These are phyloP conservation scores for Cryphonectria nitschkei DNA, from an alignment of 2,329 filamentous ascomycete genomes.

Conservation along the genomic window DNA sequence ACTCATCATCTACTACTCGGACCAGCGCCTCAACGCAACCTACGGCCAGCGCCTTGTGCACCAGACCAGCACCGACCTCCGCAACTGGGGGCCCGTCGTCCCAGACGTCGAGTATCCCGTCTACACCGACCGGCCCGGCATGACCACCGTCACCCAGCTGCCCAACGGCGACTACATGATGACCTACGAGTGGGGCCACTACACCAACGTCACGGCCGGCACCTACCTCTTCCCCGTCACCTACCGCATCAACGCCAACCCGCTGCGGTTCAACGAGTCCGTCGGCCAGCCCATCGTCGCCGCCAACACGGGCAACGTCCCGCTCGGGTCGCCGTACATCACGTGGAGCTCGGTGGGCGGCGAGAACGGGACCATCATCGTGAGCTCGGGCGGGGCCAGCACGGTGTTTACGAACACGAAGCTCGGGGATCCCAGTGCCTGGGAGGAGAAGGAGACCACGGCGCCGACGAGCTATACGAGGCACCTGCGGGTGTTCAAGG, in stretches of 20 bases:
- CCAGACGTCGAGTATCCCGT: slow-evolving; percentile 66
- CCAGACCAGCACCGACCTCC: slow-evolving; percentile 62
- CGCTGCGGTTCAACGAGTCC: slow-evolving; percentile 43
- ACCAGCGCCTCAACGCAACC: slow-evolving; percentile 64
- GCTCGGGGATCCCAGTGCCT: slow-evolving; percentile 43
- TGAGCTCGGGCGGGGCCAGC: slow-evolving; percentile 43
- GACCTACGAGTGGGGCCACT: slow-evolving; percentile 62
- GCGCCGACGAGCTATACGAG: slow-evolving; percentile 45
- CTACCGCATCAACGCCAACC: slow-evolving; percentile 48
- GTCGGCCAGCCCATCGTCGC: slow-evolving; percentile 40
- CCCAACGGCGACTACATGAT: slow-evolving; percentile 65
- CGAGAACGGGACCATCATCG: slow-evolving; percentile 49
- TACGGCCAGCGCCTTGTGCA: slow-evolving; percentile 72
- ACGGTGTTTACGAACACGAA: slow-evolving; percentile 49
- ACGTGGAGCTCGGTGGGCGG: slow-evolving; percentile 49
- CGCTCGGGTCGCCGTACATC: slow-evolving; percentile 47
- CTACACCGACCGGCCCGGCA: slow-evolving; percentile 68
- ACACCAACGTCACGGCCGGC: slow-evolving; percentile 42
- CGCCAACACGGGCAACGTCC: slow-evolving; percentile 36
- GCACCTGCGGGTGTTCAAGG: slow-evolving; percentile 41
- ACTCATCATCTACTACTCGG: slow-evolving; percentile 71
- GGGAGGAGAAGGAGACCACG: slow-evolving; percentile 41
- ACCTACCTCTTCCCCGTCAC: slow-evolving; percentile 45
- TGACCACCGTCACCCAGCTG: slow-evolving; percentile 65
- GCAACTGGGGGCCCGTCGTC: slow-evolving; percentile 62